Conservation (phyloP, 345 rosid genomes). For the Salix udensis region DNA sequence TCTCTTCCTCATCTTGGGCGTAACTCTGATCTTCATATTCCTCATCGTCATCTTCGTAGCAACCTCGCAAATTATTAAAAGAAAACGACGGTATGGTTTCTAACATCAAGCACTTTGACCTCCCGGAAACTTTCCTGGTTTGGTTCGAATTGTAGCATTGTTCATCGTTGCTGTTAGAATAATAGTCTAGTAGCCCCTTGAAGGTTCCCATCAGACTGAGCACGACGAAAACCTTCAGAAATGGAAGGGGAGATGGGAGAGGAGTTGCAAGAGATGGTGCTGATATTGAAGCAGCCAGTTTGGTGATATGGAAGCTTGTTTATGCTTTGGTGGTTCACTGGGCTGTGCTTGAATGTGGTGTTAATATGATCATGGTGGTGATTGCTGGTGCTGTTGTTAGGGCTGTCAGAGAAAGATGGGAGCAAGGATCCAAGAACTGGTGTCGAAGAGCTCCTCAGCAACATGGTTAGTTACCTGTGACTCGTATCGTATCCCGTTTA, state of each 20-base stretch:
- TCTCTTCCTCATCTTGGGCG: constrained; percentile 25
- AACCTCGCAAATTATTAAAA: neutral
- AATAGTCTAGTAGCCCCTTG: constrained; percentile 38
- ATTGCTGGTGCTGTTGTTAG: constrained; percentile 16
- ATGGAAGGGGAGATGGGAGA: constrained; percentile 46
- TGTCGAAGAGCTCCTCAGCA: constrained; percentile 64
- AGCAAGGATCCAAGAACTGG: constrained; percentile 64
- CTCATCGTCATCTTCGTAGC: constrained; percentile 19
- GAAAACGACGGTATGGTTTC: constrained; percentile 60
- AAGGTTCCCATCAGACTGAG: constrained; percentile 55
- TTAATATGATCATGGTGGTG: constrained; percentile 28
- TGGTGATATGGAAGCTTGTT: constrained; percentile 18
- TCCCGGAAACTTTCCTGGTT: constrained; percentile 21
- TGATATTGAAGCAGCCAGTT: constrained; percentile 11
- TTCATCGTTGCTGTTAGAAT: constrained; percentile 15
- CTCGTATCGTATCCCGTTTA: neutral
- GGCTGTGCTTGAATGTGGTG: constrained; percentile 4
- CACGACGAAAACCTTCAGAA: constrained; percentile 42
- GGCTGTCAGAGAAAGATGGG: constrained; percentile 37
- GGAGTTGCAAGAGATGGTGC: constrained; percentile 28
- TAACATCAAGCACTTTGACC: constrained; percentile 28
- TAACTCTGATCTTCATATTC: constrained; percentile 4
- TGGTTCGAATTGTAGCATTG: neutral
- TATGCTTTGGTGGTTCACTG: constrained; percentile 9
- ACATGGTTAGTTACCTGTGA: constrained; percentile 11